Evolutionary conservation across 2,329 filamentous ascomycete genomes (phyloP).

Genomic region (Epichloe uncinata): DNA sequence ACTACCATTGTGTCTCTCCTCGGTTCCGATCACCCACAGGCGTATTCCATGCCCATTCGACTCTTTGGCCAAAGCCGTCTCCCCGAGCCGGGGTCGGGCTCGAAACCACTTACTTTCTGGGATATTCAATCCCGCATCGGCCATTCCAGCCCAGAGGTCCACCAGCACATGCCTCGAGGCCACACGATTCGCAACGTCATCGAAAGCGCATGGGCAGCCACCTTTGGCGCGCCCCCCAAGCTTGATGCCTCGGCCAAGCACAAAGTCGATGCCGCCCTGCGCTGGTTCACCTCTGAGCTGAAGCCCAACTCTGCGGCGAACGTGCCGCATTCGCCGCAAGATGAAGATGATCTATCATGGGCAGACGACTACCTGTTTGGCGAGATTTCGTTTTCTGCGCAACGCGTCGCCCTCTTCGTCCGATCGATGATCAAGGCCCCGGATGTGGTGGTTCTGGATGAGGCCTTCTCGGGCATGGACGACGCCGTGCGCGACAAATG

Average conservation of each 20-base stretch:
- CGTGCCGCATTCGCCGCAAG: not conserved
- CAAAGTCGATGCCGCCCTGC: constrained; percentile 55
- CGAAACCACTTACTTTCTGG: constrained; percentile 73
- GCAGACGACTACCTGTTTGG: constrained; percentile 57
- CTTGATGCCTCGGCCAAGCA: constrained; percentile 43
- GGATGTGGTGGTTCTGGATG: constrained; percentile 73
- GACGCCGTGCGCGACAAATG: constrained; percentile 75
- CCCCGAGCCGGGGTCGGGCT: constrained; percentile 52
- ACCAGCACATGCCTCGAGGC: constrained; percentile 76
- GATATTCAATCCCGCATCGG: constrained; percentile 84
- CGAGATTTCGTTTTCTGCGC: constrained; percentile 63
- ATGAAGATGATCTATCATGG: constrained; percentile 38
- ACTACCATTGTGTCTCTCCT: constrained; percentile 87
- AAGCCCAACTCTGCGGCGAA: constrained; percentile 33
- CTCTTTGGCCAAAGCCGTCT: constrained; percentile 75
- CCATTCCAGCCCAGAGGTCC: constrained; percentile 87
- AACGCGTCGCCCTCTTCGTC: constrained; percentile 75
- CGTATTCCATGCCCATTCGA: constrained; percentile 77
- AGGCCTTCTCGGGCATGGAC: constrained; percentile 80
- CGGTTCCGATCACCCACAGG: constrained; percentile 89
- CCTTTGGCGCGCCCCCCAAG: constrained; percentile 64
- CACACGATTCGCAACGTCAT: constrained; percentile 62
- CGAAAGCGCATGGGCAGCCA: constrained; percentile 83
- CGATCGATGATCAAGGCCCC: constrained; percentile 68
- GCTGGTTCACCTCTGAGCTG: constrained; percentile 71